Percentiles rank a stretch among this genome's conserved stretches.
Conservation (phyloP, 1,284 basidiomycete species). For the Stereum hirsutum region DNA sequence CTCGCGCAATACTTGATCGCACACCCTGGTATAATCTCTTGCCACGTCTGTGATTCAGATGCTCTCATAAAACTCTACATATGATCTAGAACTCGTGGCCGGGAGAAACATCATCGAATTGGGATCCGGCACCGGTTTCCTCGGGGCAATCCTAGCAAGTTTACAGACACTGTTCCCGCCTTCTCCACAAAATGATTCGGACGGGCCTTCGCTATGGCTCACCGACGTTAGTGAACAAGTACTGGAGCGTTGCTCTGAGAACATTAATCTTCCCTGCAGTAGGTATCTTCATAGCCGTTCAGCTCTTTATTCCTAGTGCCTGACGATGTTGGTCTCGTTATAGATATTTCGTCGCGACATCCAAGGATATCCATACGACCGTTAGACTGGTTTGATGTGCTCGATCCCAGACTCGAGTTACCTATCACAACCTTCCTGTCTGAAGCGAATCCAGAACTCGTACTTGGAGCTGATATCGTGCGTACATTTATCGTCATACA, state of each 20-base stretch:
- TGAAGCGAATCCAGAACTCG: conserved; percentile 38
- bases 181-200: neutral
- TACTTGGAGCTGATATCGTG: conserved; percentile 69
- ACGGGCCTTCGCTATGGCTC: conserved; percentile 35
- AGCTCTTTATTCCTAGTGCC: neutral
- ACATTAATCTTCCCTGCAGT: conserved; percentile 59
- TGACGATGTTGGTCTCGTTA: neutral
- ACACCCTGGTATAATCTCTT: conserved; percentile 33
- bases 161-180: conserved; percentile 30
- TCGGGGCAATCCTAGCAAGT: conserved; percentile 51
- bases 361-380: conserved; percentile 30
- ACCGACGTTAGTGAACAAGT: conserved; percentile 63
- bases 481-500: conserved; percentile 8
- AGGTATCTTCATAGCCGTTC: conserved; percentile 18
- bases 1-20: conserved; percentile 52
- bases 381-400: conserved; percentile 59
- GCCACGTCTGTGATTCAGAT: neutral
- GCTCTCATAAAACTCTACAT: conserved; percentile 1
- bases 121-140: conserved; percentile 65
- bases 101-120: conserved; percentile 52
- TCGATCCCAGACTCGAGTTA: conserved; percentile 20
- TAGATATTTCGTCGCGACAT: conserved; percentile 45
- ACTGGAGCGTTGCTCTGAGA: conserved; percentile 47
- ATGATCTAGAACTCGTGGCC: conserved; percentile 37
- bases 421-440: conserved; percentile 25